Conservation (phyloP, 805 yeast species). For the Torulaspora indica region DNA sequence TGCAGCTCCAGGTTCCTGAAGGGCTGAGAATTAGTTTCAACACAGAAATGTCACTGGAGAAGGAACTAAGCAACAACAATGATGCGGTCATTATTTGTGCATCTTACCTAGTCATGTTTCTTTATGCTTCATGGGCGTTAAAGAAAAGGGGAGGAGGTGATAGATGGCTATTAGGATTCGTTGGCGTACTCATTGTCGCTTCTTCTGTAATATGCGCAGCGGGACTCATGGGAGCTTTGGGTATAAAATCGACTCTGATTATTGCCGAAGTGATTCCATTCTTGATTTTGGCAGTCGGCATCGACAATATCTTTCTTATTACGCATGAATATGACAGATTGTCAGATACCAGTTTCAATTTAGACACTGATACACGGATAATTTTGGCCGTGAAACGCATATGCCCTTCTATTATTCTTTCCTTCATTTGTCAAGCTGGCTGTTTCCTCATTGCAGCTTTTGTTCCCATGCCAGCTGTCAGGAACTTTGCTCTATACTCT, state of each 20-base stretch:
- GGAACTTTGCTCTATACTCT: conserved; percentile 86
- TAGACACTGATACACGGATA: conserved; percentile 53
- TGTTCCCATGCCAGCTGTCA: conserved; percentile 94
- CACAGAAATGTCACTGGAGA: conserved; percentile 78
- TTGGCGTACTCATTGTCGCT: conserved; percentile 79
- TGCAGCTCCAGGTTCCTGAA: conserved; percentile 47
- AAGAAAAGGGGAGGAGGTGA: conserved; percentile 39
- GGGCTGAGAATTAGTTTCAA: conserved; percentile 67
- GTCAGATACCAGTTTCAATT: conserved; percentile 43
- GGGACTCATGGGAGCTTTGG: conserved; percentile 72
- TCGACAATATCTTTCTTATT: conserved; percentile 84
- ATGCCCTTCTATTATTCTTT: conserved; percentile 82
- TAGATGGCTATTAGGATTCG: conserved; percentile 69
- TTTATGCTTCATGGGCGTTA: conserved; percentile 79
- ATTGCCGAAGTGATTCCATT: conserved; percentile 97
- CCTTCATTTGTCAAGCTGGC: conserved; percentile 71
- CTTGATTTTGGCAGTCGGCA: conserved; percentile 89
- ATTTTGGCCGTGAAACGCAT: conserved; percentile 62
- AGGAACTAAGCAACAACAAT: conserved; percentile 77
- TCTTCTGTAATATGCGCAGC: conserved; percentile 78
- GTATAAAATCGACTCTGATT: conserved; percentile 80
- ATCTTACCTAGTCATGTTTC: conserved; percentile 81
- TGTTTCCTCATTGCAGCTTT: conserved; percentile 74
- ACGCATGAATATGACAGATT: conserved; percentile 69
- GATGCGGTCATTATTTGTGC: conserved; percentile 65